Percentiles rank a stretch among this genome's conserved stretches.
Evolutionary conservation across 23 red algal genomes (phyloP).

Genomic region (Gracilariopsis chorda): DNA sequence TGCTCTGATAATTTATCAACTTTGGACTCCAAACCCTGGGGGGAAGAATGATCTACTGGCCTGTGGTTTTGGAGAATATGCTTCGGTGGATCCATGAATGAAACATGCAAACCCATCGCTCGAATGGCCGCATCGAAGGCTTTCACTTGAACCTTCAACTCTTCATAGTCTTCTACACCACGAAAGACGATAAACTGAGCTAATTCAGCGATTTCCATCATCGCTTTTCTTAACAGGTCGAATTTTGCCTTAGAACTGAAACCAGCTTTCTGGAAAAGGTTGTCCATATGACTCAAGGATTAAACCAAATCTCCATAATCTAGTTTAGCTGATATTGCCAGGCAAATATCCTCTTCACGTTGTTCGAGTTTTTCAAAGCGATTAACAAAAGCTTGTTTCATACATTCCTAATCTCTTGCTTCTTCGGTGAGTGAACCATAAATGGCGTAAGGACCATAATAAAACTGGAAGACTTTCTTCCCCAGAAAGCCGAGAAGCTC

Average conservation of each 20-base stretch:
- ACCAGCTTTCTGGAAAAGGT: not conserved
- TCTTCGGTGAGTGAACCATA: no score
- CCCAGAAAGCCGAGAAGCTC: no score
- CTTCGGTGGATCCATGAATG: no score
- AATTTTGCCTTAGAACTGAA: not conserved
- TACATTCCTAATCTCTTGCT: not conserved
- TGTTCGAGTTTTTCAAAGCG: not conserved
- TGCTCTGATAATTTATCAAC: no score
- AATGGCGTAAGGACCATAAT: no score
- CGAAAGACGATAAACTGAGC: not conserved
- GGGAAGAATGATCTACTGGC: no score
- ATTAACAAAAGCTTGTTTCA: not conserved
- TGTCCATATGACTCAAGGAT: not conserved
- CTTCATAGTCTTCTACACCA: not conserved
- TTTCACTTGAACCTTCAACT: no score
- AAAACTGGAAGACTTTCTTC: no score
- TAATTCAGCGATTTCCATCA: not conserved
- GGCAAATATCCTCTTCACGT: not conserved
- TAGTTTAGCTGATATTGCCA: not conserved
- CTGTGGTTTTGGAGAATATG: no score
- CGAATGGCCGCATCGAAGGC: no score
- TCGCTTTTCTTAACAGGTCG: not conserved
- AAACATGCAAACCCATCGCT: no score
- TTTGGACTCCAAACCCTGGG: no score
- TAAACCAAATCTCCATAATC: not conserved